These are phyloP conservation scores for Pouteria glomerata DNA, from an alignment of 148 eudicot genomes.

Conservation along the genomic window DNA sequence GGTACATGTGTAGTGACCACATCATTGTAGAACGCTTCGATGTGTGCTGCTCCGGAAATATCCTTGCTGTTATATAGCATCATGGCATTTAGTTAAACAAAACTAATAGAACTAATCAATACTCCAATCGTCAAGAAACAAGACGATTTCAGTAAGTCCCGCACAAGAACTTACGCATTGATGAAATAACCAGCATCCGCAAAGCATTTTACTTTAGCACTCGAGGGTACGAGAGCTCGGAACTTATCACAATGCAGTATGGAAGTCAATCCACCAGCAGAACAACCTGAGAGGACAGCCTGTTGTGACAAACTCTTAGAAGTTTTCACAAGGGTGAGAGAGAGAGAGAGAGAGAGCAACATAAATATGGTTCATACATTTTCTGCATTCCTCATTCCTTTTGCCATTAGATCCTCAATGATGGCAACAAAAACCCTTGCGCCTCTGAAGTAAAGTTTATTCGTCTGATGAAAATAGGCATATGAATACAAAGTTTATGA, in stretches of 20 bases:
- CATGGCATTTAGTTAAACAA: background rate
- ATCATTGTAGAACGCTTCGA: conserved; percentile 50
- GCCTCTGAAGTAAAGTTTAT: conserved; percentile 74
- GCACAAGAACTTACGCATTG: conserved; percentile 53
- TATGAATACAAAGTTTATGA: background rate
- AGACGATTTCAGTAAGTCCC: background rate
- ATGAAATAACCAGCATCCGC: conserved; percentile 85
- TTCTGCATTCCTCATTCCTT: conserved; percentile 75
- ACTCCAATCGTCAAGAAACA: background rate
- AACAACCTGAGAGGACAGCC: conserved; percentile 83
- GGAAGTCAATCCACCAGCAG: conserved; percentile 88
- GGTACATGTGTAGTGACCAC: conserved; percentile 64
- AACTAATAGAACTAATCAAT: background rate
- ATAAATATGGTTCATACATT: conserved; percentile 35
- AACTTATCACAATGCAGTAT: conserved; percentile 84
- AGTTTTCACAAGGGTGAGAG: background rate
- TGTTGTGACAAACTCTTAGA: conserved; percentile 21
- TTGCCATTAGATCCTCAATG: conserved; percentile 60
- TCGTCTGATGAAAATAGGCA: conserved; percentile 30
- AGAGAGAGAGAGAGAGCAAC: background rate
- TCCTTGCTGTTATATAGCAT: conserved; percentile 39
- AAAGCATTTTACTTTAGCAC: conserved; percentile 67
- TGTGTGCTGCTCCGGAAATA: conserved; percentile 46
- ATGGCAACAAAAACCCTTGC: conserved; percentile 71
- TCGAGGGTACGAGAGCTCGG: conserved; percentile 53